Evolutionary conservation across 169 alveolate genomes (phyloP), one percentile per base, ranked within the genome.

Genomic region (Eimeria brunetti): DNA sequence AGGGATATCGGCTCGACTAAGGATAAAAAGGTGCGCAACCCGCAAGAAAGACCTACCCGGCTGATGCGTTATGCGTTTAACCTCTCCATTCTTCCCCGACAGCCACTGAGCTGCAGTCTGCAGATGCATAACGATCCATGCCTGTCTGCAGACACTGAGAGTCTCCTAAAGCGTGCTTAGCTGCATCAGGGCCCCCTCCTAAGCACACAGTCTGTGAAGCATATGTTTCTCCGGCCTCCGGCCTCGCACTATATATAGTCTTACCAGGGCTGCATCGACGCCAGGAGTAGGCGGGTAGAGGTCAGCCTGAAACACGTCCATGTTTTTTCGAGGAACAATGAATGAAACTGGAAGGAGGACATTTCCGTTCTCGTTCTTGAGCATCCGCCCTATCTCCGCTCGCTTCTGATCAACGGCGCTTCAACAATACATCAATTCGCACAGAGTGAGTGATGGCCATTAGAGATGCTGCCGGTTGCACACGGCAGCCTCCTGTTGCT

Each of bases 341-440:
- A 95, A 95, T 36, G 94, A 84, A 51, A 95, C 73, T 33, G 95
- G 96, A 24, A 88, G 94, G 18, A 95, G 94, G n/a, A 85, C 90
- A 18, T 88, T 89, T 88, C 80, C 86, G 56, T 95, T 95, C 62
- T 95, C 95, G 69, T 89, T 67, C 67, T 91, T 89, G 75, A 94
- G 91, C 96, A 94, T 94, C 36, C 96, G 51, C 75, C 96, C 96
- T 30, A 94, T 73, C 89, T 94, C 96, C 33, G 94, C 92, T 11
- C 96, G 90, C 93, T 73, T 88, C 41, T 84, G 93, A 46, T 94
- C 95, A 27, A 84, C 92, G 36, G 88, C 88, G 38, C 96, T 94
- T 86, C 88, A 64, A 27, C 44, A 83, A 76, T 38, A 36, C 69
- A 62, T 62, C 53, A 88, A 53, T 56, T 44, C 64, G 88, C 88